These are phyloP conservation scores for Leccinum aurantiacum DNA, from an alignment of 768 basidiomycete genomes.

Conservation along the genomic window DNA sequence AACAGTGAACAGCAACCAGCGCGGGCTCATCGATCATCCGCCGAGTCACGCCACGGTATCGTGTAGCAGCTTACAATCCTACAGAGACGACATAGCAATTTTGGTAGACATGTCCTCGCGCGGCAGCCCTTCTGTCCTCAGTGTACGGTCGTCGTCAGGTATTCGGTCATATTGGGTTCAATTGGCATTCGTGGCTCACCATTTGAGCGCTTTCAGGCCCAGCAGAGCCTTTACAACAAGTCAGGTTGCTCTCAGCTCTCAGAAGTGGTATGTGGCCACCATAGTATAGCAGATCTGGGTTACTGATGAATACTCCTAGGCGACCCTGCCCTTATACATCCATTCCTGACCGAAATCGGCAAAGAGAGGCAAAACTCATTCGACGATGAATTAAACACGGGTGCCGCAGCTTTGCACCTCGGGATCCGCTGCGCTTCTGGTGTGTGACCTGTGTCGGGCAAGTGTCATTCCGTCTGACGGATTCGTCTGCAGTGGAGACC, in stretches of 20 bases:
- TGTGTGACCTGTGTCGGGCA: slow-evolving; percentile 34
- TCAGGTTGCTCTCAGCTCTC: slow-evolving; percentile 62
- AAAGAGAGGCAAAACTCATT: slow-evolving; percentile 57
- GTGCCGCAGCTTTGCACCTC: slow-evolving; percentile 75
- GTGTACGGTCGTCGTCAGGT: slow-evolving; percentile 20
- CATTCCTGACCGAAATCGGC: slow-evolving; percentile 73
- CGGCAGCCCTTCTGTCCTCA: slow-evolving; percentile 17
- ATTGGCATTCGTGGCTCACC: slow-evolving; percentile 7
- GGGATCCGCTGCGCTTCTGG: slow-evolving; percentile 81
- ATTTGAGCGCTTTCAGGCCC: slow-evolving; percentile 14
- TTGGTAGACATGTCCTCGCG: slow-evolving; percentile 21
- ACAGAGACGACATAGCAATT: not conserved
- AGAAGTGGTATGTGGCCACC: slow-evolving; percentile 49
- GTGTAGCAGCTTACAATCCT: not conserved
- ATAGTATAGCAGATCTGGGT: not conserved
- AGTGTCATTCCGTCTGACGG: slow-evolving; percentile 3
- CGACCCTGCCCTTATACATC: slow-evolving; percentile 76
- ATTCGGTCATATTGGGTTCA: not conserved
- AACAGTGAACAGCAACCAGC: slow-evolving; percentile 8
- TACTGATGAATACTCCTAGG: slow-evolving; percentile 40
- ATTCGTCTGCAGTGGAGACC: slow-evolving; percentile 51
- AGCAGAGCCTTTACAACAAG: slow-evolving; percentile 56
- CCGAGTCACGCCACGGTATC: not conserved
- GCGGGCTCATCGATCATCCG: not conserved
- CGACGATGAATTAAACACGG: slow-evolving; percentile 57